Evolutionary conservation across 257 asterid genomes (phyloP).

Genomic region (Gentiana dahurica): DNA sequence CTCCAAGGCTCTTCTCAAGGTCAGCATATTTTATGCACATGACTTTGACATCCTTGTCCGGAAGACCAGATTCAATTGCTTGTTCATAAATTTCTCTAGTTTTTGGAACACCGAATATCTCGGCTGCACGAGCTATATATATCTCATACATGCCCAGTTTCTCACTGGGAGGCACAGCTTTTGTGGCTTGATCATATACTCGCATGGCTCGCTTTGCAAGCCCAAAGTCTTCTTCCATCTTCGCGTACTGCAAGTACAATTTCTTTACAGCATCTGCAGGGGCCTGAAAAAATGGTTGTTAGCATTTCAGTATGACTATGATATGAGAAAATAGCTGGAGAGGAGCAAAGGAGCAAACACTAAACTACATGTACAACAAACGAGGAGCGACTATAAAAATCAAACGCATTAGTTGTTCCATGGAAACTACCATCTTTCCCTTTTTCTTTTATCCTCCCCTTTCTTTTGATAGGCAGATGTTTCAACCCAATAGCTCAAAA

Average conservation of each 20-base stretch:
- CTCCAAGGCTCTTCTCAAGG: constrained; percentile 88
- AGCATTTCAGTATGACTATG: constrained; percentile 24
- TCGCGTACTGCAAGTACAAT: constrained; percentile 82
- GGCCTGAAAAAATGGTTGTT: constrained; percentile 38
- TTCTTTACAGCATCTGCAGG: constrained; percentile 91
- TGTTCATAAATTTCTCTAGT: constrained; percentile 82
- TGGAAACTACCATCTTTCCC: too few relatives aligned
- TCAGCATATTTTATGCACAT: constrained; percentile 89
- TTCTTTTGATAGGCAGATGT: too few relatives aligned
- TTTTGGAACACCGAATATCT: constrained; percentile 74
- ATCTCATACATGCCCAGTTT: constrained; percentile 87
- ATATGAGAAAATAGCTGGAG: too few relatives aligned
- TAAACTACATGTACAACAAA: too few relatives aligned
- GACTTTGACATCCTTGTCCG: constrained; percentile 69
- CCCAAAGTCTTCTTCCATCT: constrained; percentile 89
- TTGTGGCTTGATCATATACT: constrained; percentile 79
- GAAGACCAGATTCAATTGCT: constrained; percentile 86
- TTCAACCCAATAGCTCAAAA: too few relatives aligned
- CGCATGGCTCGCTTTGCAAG: constrained; percentile 90
- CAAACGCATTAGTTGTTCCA: too few relatives aligned
- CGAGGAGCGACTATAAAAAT: too few relatives aligned
- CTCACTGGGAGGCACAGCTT: constrained; percentile 81
- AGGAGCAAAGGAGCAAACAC: too few relatives aligned
- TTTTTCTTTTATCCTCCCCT: too few relatives aligned
- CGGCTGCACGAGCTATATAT: constrained; percentile 90